Evolutionary conservation across 140 eudicot genomes (phyloP).

Genomic region (Flaveria floridana): DNA sequence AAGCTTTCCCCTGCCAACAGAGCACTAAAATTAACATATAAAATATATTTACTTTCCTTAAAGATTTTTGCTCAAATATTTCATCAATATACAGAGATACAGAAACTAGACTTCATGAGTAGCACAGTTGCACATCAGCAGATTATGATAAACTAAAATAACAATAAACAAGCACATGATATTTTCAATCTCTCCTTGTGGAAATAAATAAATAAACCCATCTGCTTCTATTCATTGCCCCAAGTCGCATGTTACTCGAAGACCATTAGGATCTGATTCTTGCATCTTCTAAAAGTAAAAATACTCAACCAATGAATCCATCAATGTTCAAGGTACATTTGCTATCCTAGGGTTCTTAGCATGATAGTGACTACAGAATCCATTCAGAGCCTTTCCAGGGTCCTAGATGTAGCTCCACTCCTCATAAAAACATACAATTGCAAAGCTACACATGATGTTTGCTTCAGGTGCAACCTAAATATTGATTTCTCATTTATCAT

Average conservation of each 20-base stretch:
- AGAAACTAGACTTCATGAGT: background rate
- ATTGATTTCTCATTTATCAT: background rate
- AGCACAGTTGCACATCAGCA: background rate
- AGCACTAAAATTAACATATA: background rate
- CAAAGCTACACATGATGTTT: constrained; percentile 1
- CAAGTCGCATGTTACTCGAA: constrained; percentile 8
- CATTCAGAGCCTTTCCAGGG: constrained; percentile 8
- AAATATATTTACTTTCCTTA: background rate
- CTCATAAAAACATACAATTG: background rate
- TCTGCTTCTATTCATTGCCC: constrained; percentile 22
- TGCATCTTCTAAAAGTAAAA: background rate
- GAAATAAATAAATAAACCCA: constrained; percentile 17
- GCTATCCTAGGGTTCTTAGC: constrained; percentile 1
- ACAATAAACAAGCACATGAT: background rate
- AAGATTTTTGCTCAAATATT: background rate
- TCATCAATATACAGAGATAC: background rate
- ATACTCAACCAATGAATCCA: background rate
- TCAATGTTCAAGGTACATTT: background rate
- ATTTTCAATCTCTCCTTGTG: constrained; percentile 1
- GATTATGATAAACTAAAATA: background rate
- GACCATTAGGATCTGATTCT: constrained; percentile 7
- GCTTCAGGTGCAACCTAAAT: background rate
- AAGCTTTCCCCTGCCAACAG: background rate
- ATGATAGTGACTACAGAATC: background rate
- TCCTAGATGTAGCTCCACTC: constrained; percentile 13